Conservation (phyloP, 305 asterid genomes). For the Fraxinus sp. region DNA sequence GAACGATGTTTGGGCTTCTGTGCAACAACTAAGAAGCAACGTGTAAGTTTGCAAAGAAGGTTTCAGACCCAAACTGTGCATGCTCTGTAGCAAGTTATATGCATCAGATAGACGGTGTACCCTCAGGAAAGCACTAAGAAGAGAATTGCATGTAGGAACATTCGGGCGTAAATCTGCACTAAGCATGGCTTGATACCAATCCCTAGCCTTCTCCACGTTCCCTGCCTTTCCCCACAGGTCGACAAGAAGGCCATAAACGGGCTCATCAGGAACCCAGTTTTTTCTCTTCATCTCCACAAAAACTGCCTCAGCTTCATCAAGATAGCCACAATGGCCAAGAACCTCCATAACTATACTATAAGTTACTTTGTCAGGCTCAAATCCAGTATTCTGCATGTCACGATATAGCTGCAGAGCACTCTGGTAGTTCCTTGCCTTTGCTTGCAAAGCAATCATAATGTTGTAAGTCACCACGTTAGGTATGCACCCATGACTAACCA, state of each 20-base stretch:
- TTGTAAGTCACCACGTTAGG: constrained; percentile 90
- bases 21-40: constrained; percentile 82
- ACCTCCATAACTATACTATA: constrained; percentile 96
- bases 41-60: constrained; percentile 93
- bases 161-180: constrained; percentile 75
- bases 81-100: constrained; percentile 64
- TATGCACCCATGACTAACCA: constrained; percentile 80
- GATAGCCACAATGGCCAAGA: constrained; percentile 89
- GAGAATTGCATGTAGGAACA: constrained; percentile 91
- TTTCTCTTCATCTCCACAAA: constrained; percentile 78
- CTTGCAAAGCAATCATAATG: constrained; percentile 88
- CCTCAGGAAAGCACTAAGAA: constrained; percentile 85
- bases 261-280: constrained; percentile 96
- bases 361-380: constrained; percentile 89
- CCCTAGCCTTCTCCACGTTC: constrained; percentile 82
- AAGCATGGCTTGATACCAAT: constrained; percentile 86
- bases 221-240: constrained; percentile 95
- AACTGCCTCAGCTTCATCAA: constrained; percentile 89
- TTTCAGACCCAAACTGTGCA: constrained; percentile 68
- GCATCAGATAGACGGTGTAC: constrained; percentile 85
- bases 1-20: constrained; percentile 68
- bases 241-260: constrained; percentile 86
- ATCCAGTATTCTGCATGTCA: constrained; percentile 90
- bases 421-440: constrained; percentile 85
- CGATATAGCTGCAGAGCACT: constrained; percentile 78